A percentile compares a stretch with the other conserved stretches of the same genome.
These are phyloP conservation scores for Mycena olivaceomarginata DNA, from an alignment of 768 basidiomycete genomes.

Conservation along the genomic window DNA sequence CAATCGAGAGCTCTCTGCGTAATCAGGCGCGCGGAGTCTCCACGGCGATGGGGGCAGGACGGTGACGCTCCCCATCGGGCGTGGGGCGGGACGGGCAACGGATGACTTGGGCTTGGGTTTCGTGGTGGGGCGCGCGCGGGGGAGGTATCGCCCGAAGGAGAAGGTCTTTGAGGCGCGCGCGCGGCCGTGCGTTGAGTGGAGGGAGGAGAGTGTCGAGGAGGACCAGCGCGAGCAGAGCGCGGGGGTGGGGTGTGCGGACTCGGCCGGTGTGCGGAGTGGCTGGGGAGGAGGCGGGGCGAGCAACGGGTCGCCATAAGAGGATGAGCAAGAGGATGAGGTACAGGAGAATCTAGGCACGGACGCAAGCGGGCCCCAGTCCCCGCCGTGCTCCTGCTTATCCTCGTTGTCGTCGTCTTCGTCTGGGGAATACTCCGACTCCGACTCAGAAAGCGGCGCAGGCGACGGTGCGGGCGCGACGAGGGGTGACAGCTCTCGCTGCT, in stretches of 20 bases:
- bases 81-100: neutral
- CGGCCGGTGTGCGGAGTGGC: neutral
- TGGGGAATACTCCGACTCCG: neutral
- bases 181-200: neutral
- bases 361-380: no score
- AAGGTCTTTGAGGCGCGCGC: neutral
- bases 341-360: no score
- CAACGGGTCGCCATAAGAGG: no score
- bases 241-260: neutral
- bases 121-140: neutral
- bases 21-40: no score
- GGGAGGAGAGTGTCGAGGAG: neutral
- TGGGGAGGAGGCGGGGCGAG: neutral
- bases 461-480: neutral
- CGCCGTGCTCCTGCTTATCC: neutral
- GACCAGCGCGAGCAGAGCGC: slow-evolving; percentile 9
- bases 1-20: neutral
- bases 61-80: neutral
- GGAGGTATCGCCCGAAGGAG: neutral
- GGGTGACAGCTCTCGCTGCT: neutral
- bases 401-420: neutral
- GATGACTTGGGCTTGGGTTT: neutral
- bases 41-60: neutral
- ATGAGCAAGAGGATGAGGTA: no score
- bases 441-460: neutral